Evolutionary conservation across 2,329 filamentous ascomycete species (phyloP), one percentile per base, ranked within the genome.

Genomic region (Acephala macrosclerotiorum): DNA sequence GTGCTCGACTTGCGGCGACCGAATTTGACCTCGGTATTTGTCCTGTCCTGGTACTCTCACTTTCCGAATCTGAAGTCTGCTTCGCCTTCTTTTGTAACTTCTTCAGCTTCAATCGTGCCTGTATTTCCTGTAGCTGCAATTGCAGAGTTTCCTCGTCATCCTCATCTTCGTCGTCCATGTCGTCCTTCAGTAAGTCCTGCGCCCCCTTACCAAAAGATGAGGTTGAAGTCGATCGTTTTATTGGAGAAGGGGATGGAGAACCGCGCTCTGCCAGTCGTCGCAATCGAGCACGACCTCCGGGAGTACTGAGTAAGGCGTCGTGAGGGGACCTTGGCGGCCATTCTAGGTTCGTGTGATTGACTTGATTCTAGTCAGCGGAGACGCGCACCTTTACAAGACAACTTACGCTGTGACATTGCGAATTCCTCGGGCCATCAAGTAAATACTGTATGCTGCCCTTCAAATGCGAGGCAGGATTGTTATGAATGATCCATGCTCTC

Each of bases 121-220:
- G 90, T 65, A 99, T 97, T 63, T 92, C 93, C 70, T 94, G 89
- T 5, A 98, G 82, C 76, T 97, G 90, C 68, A 99, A 81, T 75
- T 96, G 88, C 38, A 98, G 80, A 1, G 89, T 96, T 81, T 98
- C 94, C 77, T 97, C 95, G 72, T 97, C 94, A 7, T 96, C 87
- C n/a, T 87, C 85, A 4, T 92, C 90, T 0, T 90, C 88, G 4
- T 83, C 80, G 18, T 77, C 77, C 68, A 77, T 71, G 49, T 76
- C 78, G 47, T 63, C 58, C 71, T 76, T 51, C 51, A 73, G 53
- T 49, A 69, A 36, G 9, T 66, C 66, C 51, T 64, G 61, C 12
- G 68, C 63, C 40, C 59, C 69, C 59, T 65, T 70, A 22, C 67
- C 67, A 20, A 69, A 35, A 8, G 71, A 68, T 22, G 70, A 18